Evolutionary conservation across 306 rosid species (phyloP).

Genomic region (Quercus robur): DNA sequence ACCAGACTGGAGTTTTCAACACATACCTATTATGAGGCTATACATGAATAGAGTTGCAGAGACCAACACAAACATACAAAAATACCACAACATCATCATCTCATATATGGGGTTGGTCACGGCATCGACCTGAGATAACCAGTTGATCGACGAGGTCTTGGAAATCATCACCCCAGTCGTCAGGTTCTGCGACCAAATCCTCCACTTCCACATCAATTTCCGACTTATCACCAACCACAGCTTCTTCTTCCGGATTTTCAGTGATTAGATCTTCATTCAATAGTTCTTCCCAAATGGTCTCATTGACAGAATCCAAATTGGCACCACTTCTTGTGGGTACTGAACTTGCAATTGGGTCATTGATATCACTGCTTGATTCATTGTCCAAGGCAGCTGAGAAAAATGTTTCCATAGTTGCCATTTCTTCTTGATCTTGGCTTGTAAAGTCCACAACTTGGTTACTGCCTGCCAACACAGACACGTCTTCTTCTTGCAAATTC

Average conservation of each 20-base stretch:
- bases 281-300: constrained; percentile 57
- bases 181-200: constrained; percentile 35
- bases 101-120: background rate
- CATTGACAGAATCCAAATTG: constrained; percentile 28
- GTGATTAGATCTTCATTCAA: constrained; percentile 50
- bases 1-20: background rate
- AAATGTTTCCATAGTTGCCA: constrained; percentile 37
- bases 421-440: constrained; percentile 37
- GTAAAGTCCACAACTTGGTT: constrained; percentile 16
- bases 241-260: constrained; percentile 53
- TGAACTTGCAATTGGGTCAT: constrained; percentile 28
- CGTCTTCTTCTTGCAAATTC: constrained; percentile 47
- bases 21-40: constrained; percentile 2
- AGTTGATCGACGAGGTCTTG: constrained; percentile 69
- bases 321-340: constrained; percentile 20
- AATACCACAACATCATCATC: background rate
- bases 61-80: constrained; percentile 11
- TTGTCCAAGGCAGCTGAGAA: constrained; percentile 40
- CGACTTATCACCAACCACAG: constrained; percentile 37
- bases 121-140: constrained; percentile 54
- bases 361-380: constrained; percentile 46
- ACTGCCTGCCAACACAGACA: constrained; percentile 13
- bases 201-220: constrained; percentile 53
- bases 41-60: constrained; percentile 27
- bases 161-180: constrained; percentile 66